These are phyloP conservation scores for Eucalyptus cloeziana DNA, from an alignment of 345 rosid species.

Conservation along the genomic window DNA sequence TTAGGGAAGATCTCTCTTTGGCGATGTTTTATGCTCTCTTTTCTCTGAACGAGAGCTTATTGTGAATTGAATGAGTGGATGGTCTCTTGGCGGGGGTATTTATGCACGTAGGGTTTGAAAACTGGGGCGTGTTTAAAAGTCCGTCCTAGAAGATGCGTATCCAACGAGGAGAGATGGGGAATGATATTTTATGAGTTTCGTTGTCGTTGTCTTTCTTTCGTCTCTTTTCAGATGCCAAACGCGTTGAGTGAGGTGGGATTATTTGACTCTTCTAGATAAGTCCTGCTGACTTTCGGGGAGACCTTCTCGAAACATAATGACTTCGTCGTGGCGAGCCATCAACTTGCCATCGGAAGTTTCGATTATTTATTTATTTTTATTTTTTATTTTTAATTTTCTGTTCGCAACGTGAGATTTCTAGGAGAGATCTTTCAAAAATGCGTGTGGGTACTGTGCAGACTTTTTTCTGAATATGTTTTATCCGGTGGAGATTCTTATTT, in stretches of 20 bases:
- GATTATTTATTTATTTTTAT: neutral
- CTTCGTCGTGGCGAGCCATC: neutral
- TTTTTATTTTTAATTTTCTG: neutral
- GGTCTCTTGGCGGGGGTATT: neutral
- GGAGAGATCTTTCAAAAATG: neutral
- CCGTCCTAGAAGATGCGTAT: neutral
- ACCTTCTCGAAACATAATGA: neutral
- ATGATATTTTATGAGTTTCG: neutral
- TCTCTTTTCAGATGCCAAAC: neutral
- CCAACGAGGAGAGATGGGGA: neutral
- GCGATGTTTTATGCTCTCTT: neutral
- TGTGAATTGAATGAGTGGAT: neutral
- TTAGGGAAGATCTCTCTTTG: neutral
- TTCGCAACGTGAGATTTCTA: neutral
- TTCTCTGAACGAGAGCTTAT: neutral
- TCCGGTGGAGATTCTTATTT: neutral
- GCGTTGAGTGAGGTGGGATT: neutral
- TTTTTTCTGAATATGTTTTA: neutral
- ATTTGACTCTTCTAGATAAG: neutral
- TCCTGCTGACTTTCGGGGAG: neutral
- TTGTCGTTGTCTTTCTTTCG: too few relatives aligned
- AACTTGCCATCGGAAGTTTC: neutral
- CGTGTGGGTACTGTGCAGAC: neutral
- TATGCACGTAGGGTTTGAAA: neutral
- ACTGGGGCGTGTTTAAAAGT: neutral